A percentile compares a stretch with the other conserved stretches of the same genome.
phyloP scores from a whole-genome alignment of 345 rosid genomes.

The Eucalyptus cloeziana region DNA sequence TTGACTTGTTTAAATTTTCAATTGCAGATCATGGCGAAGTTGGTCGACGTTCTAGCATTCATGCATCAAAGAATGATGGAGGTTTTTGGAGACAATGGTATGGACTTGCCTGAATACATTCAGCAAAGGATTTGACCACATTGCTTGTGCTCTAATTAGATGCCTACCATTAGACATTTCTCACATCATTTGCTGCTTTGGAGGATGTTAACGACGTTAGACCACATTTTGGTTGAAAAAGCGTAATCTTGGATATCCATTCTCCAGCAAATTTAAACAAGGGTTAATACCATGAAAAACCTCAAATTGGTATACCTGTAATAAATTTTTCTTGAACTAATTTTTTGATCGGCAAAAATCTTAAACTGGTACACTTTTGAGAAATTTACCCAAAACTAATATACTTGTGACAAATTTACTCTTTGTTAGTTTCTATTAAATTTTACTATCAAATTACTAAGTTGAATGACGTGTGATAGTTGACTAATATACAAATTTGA shows the following conservation, averaged over 20 bases:
- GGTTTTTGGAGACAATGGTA: slow-evolving; percentile 69
- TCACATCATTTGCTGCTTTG: not conserved
- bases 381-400: too few relatives aligned
- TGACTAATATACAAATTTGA: accelerated
- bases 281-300: too few relatives aligned
- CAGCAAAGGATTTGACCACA: not conserved
- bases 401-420: too few relatives aligned
- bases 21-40: slow-evolving; percentile 55
- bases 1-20: not conserved
- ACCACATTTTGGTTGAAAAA: not conserved
- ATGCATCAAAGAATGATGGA: slow-evolving; percentile 52
- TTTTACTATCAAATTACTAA: too few relatives aligned
- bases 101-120: not conserved
- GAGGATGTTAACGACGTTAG: not conserved
- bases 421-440: too few relatives aligned
- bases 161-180: not conserved
- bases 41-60: slow-evolving; percentile 53
- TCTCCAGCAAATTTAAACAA: not conserved
- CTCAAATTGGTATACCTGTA: too few relatives aligned
- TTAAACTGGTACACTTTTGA: accelerated
- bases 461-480: too few relatives aligned
- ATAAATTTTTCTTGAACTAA: too few relatives aligned
- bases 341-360: too few relatives aligned
- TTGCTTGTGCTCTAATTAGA: not conserved
- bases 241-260: not conserved